Percentiles rank a stretch among this genome's conserved stretches.
phyloP scores from a whole-genome alignment of 2,329 filamentous ascomycete genomes.

The Xylariaceae sp. region DNA sequence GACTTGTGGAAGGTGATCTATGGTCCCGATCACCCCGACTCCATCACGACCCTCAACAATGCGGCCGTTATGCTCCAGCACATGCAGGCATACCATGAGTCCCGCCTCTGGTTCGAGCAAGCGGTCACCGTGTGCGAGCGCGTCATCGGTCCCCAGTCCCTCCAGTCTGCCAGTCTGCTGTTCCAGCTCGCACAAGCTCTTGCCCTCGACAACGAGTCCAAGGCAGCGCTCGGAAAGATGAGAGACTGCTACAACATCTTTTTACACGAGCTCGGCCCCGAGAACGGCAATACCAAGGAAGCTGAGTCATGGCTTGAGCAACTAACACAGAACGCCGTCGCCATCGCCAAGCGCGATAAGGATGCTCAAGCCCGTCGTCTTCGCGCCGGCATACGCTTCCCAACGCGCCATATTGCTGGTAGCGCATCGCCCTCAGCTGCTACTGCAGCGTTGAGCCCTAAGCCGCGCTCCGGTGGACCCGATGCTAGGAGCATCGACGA shows the following conservation, averaged over 20 bases:
- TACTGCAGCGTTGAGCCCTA: constrained; percentile 30
- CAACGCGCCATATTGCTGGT: constrained; percentile 59
- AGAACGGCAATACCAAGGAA: constrained; percentile 97
- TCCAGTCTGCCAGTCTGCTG: constrained; percentile 89
- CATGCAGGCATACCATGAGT: constrained; percentile 91
- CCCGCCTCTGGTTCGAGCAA: constrained; percentile 93
- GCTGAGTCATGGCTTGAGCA: constrained; percentile 96
- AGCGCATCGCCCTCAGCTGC: constrained; percentile 37
- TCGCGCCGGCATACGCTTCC: constrained; percentile 66
- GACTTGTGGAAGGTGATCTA: constrained; percentile 98
- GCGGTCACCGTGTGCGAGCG: constrained; percentile 85
- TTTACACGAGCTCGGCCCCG: constrained; percentile 75
- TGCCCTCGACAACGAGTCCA: constrained; percentile 91
- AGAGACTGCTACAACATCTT: constrained; percentile 96
- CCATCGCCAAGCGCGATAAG: constrained; percentile 90
- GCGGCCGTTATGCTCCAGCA: constrained; percentile 97
- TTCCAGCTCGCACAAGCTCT: constrained; percentile 97
- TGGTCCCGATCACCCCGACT: constrained; percentile 88
- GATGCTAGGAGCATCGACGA: constrained; percentile 89
- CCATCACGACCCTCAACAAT: constrained; percentile 98
- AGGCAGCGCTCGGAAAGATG: constrained; percentile 88
- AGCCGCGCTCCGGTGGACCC: constrained; percentile 31
- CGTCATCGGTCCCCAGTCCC: constrained; percentile 81
- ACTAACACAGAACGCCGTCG: constrained; percentile 91
- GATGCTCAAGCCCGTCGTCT: constrained; percentile 73